Conservation (phyloP, 768 basidiomycete species). For the Leccinum fibrillosum region DNA sequence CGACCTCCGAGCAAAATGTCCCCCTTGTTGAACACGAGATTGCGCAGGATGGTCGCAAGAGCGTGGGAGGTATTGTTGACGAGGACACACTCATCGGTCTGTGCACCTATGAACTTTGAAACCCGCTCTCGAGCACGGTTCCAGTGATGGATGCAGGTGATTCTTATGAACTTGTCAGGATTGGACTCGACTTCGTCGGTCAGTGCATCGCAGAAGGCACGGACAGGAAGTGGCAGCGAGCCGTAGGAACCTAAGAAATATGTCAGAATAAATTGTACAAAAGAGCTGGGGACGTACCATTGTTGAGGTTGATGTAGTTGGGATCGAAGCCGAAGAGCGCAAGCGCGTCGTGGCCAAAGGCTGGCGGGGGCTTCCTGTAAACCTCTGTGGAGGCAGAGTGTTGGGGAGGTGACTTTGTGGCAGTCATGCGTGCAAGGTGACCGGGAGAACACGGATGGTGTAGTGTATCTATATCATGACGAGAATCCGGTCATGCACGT, state of each 20-base stretch:
- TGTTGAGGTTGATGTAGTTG: conserved; percentile 61
- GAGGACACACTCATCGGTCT: conserved; percentile 56
- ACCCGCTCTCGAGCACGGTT: conserved; percentile 41
- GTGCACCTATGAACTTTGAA: conserved; percentile 48
- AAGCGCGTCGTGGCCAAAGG: conserved; percentile 55
- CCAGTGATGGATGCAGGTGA: conserved; percentile 35
- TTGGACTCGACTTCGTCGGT: conserved; percentile 45
- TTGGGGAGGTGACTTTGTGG: background rate
- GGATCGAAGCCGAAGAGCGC: conserved; percentile 56
- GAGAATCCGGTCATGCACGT: too few species aligned
- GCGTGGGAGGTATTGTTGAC: conserved; percentile 32
- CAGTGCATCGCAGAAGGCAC: conserved; percentile 41
- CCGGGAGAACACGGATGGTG: background rate
- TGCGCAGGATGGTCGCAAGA: conserved; percentile 62
- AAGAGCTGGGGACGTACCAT: conserved; percentile 40
- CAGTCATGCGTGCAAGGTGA: conserved; percentile 2
- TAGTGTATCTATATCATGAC: background rate
- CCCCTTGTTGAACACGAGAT: conserved; percentile 48
- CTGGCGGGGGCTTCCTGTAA: conserved; percentile 31
- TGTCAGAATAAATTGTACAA: background rate
- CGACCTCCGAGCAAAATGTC: conserved; percentile 59
- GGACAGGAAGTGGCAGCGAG: conserved; percentile 51
- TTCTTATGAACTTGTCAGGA: conserved; percentile 53
- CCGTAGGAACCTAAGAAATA: conserved; percentile 54
- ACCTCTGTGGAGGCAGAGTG: conserved; percentile 6